phyloP scores from a whole-genome alignment of 2,329 filamentous ascomycete species.

The Onygenales sp. region DNA sequence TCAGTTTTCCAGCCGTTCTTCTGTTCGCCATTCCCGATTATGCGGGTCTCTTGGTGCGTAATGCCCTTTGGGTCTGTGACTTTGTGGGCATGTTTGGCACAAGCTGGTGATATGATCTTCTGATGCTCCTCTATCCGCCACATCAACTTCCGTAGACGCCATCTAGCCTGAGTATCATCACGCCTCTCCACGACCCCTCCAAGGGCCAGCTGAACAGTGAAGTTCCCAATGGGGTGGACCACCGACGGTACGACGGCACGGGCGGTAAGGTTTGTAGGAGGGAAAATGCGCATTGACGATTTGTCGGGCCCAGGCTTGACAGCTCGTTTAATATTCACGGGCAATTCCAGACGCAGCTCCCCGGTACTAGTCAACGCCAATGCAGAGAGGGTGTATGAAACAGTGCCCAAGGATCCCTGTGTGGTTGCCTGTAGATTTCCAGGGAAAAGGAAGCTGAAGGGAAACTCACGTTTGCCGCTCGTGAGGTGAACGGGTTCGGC shows the following conservation, averaged over 20 bases:
- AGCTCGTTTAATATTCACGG: constrained; percentile 67
- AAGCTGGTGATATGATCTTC: constrained; percentile 69
- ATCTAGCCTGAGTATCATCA: constrained; percentile 62
- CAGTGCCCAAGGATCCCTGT: constrained; percentile 59
- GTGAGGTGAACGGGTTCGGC: constrained; percentile 37
- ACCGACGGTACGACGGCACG: constrained; percentile 72
- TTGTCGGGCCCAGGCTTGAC: constrained; percentile 72
- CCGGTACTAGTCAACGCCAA: constrained; percentile 52
- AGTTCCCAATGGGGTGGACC: constrained; percentile 76
- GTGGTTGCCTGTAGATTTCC: constrained; percentile 80
- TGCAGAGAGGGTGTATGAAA: constrained; percentile 71
- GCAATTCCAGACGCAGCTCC: constrained; percentile 55
- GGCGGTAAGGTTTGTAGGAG: constrained; percentile 86
- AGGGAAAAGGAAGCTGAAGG: constrained; percentile 78
- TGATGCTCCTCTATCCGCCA: constrained; percentile 90
- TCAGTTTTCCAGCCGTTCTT: constrained; percentile 86
- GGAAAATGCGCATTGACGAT: constrained; percentile 87
- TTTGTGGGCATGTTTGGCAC: constrained; percentile 62
- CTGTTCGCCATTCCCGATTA: constrained; percentile 71
- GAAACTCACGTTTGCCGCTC: constrained; percentile 62
- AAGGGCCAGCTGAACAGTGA: constrained; percentile 69
- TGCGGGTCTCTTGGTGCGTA: constrained; percentile 62
- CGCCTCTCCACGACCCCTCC: constrained; percentile 74
- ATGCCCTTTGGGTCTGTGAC: constrained; percentile 61
- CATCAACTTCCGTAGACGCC: constrained; percentile 82